Percentiles rank a stretch among this genome's conserved stretches.
These are phyloP conservation scores for Nicotiana tabacum DNA, from an alignment of 257 asterid species.

Conservation along the genomic window DNA sequence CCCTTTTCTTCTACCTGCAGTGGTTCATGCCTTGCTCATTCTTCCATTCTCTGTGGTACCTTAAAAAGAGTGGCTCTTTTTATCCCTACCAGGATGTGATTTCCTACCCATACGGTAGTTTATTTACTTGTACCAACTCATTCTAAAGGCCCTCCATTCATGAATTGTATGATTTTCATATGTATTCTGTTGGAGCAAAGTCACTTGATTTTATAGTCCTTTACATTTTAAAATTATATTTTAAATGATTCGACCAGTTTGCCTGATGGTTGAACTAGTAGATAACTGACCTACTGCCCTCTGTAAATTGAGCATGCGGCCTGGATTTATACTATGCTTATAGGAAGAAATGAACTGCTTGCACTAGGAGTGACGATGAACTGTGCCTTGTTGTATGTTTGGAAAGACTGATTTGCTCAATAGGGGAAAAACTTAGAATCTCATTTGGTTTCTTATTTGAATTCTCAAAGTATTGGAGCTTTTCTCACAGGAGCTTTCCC, in stretches of 20 bases:
- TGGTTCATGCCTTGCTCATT: background rate
- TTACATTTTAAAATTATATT: background rate
- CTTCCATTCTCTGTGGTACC: background rate
- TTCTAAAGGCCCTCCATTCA: background rate
- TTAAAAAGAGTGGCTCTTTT: background rate
- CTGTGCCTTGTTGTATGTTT: background rate
- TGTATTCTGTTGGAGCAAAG: background rate
- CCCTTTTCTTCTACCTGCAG: background rate
- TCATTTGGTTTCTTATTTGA: conserved; percentile 2
- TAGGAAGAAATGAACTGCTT: background rate
- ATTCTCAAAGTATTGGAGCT: background rate
- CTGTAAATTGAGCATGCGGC: background rate
- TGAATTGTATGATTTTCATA: background rate
- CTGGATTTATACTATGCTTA: background rate
- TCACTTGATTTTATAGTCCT: background rate
- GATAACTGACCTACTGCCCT: background rate
- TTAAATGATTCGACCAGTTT: background rate
- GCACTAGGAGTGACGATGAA: background rate
- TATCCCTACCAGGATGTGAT: background rate
- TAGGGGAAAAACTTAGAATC: background rate
- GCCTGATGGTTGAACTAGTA: background rate
- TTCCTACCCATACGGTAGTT: background rate
- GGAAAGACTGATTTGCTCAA: background rate
- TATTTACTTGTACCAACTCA: background rate
- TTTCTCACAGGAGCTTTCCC: conserved; percentile 9